These are phyloP conservation scores for Aureobasidium sp. DNA, from an alignment of 2,329 filamentous ascomycete genomes.

Conservation along the genomic window DNA sequence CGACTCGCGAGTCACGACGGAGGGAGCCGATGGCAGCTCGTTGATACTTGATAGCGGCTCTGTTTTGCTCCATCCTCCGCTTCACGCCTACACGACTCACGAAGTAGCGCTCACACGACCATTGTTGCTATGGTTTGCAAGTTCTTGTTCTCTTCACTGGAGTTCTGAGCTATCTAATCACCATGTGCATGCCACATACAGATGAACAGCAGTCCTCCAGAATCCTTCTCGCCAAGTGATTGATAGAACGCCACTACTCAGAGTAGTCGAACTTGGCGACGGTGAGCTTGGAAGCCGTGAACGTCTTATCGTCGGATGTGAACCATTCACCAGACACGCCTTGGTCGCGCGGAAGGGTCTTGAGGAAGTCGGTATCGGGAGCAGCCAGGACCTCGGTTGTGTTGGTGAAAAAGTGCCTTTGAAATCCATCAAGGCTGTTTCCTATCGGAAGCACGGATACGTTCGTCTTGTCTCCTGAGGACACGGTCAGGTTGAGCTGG, in stretches of 20 bases:
- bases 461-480: not conserved
- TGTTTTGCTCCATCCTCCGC: not conserved
- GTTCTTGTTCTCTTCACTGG: not conserved
- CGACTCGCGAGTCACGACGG: not conserved
- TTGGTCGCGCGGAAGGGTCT: not conserved
- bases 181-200: not conserved
- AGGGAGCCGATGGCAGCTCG: not conserved
- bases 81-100: not conserved
- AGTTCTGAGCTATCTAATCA: not conserved
- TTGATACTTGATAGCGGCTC: not conserved
- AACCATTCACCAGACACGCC: not conserved
- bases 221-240: not conserved
- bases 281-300: not conserved
- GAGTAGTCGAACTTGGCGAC: not conserved
- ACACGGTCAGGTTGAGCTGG: not conserved
- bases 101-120: no score
- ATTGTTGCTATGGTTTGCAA: not conserved
- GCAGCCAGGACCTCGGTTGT: not conserved
- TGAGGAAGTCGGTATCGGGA: not conserved
- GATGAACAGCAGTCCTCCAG: not conserved
- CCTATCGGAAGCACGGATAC: not conserved
- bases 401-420: not conserved
- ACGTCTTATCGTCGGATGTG: not conserved
- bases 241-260: not conserved
- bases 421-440: not conserved